Percentiles rank a stretch among this genome's conserved stretches.
Conservation (phyloP, 768 basidiomycete genomes). For the Pleurotus tuoliensis region DNA sequence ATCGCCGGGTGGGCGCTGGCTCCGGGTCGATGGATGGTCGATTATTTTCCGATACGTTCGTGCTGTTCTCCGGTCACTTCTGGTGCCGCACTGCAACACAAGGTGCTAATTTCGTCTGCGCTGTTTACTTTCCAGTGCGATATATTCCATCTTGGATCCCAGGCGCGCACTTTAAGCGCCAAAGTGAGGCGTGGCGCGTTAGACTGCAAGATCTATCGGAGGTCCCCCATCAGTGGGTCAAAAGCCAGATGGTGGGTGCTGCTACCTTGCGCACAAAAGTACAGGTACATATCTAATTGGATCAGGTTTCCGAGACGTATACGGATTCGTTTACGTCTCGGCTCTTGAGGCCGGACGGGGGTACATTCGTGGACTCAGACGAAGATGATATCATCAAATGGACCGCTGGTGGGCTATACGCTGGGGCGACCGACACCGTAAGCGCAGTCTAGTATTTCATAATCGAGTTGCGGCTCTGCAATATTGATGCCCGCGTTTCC, state of each 20-base stretch:
- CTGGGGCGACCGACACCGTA: conserved; percentile 43
- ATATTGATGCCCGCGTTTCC: conserved; percentile 4
- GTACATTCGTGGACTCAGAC: conserved; percentile 20
- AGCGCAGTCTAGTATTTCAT: not conserved
- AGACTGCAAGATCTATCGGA: conserved; percentile 32
- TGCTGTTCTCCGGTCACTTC: not conserved
- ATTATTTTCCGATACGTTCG: conserved; percentile 37
- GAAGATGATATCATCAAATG: conserved; percentile 46
- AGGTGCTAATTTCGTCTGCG: not conserved
- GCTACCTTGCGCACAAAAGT: not conserved
- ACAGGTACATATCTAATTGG: not conserved
- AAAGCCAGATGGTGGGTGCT: conserved; percentile 35
- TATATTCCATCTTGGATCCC: conserved; percentile 50
- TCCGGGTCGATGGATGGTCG: conserved; percentile 41
- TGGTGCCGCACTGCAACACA: not conserved
- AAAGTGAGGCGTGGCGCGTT: conserved; percentile 37
- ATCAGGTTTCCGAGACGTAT: conserved; percentile 26
- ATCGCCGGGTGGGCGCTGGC: conserved; percentile 37
- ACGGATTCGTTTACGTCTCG: conserved; percentile 42
- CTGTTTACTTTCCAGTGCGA: conserved; percentile 28
- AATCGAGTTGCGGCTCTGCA: not conserved
- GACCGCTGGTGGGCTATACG: conserved; percentile 46
- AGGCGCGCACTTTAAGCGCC: conserved; percentile 42
- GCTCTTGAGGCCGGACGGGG: conserved; percentile 25
- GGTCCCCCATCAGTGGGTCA: conserved; percentile 41